Base-by-base conservation (phyloP, 441 rosid species). In the Adansonia grandidieri region DNA sequence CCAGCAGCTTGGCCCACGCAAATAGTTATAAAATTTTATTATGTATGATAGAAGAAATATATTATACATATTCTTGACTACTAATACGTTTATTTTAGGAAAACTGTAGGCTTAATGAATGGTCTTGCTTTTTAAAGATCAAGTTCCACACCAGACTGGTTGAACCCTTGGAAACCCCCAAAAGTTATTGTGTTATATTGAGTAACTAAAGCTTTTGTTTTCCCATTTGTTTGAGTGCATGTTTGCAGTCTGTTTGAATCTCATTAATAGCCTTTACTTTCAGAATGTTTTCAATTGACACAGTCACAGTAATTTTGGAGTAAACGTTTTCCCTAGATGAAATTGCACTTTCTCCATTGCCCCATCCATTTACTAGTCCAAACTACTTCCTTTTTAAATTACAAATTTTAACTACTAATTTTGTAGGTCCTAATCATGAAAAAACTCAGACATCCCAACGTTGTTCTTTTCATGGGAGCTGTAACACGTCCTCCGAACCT, bases 391-490 rank as follows among this genome's bases (percentile, higher is more conserved):
- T 1, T 40, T 47, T 10, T 50, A 44, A 68, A 79, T 58, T 66
- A 63, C 9, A 56, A n/a, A 19, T 61, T 56, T 45, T 24, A 28
- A 42, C 15, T n/a, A 42, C 45, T 9, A 76, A 76, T 54, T 51
- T 76, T 64, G 50, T 79, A 91, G 96, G 89, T 91, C 75, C 89
- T 85, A 42, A 85, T 91, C 80, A 91, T 91, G 96, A 89, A 81
- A 84, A 89, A 73, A 74, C 77, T 87, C 57, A 87, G 96, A 80
- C 96, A 91, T 80, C 96, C 96, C 32, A 91, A 91, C 83, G 92
- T 91, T 77, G 96, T 91, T 84, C 96, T 91, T 80, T 91, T 90
- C 87, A 91, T 91, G 96, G 96, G 96, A 85, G 96, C 96, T 81
- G 88, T 91, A 68, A 90, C 91, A 19, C 93, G 93, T 76, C 86